These are phyloP conservation scores for Moricandia moricandioides DNA, from an alignment of 345 rosid species.

Conservation along the genomic window DNA sequence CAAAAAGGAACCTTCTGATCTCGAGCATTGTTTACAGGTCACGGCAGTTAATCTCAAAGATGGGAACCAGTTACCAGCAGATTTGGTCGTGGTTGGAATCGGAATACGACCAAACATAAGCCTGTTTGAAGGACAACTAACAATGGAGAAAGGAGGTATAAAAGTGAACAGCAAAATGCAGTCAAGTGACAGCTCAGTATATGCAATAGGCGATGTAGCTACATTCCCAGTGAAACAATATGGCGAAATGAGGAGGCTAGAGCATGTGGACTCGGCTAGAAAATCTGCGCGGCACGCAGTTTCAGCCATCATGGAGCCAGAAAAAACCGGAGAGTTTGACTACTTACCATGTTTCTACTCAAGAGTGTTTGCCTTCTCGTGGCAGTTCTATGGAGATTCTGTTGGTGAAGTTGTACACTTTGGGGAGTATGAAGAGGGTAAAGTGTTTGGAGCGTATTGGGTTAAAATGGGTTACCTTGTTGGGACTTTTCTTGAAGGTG, in stretches of 20 bases:
- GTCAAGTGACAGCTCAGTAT: constrained; percentile 78
- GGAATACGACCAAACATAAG: constrained; percentile 93
- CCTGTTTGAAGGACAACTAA: constrained; percentile 84
- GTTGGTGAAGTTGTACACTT: constrained; percentile 79
- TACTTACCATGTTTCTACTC: constrained; percentile 95
- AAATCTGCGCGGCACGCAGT: constrained; percentile 82
- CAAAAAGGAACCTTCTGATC: constrained; percentile 14
- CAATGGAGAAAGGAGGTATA: constrained; percentile 88
- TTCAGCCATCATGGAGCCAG: constrained; percentile 72
- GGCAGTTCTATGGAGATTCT: constrained; percentile 92
- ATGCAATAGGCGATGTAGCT: constrained; percentile 94
- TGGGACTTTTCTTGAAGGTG: constrained; percentile 95
- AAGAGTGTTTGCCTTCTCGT: constrained; percentile 74
- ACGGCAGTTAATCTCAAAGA: constrained; percentile 82
- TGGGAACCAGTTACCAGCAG: constrained; percentile 63
- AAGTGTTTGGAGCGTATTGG: constrained; percentile 86
- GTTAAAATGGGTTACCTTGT: constrained; percentile 69
- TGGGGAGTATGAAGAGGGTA: constrained; percentile 68
- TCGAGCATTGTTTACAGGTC: constrained; percentile 46
- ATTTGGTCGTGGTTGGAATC: constrained; percentile 89
- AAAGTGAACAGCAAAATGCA: constrained; percentile 82
- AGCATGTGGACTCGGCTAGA: constrained; percentile 90
- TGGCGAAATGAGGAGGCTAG: constrained; percentile 84
- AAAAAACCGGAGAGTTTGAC: constrained; percentile 66
- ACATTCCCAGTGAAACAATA: constrained; percentile 78